Evolutionary conservation across 495 filamentous ascomycete species (phyloP).

Genomic region (Neurospora sp.): DNA sequence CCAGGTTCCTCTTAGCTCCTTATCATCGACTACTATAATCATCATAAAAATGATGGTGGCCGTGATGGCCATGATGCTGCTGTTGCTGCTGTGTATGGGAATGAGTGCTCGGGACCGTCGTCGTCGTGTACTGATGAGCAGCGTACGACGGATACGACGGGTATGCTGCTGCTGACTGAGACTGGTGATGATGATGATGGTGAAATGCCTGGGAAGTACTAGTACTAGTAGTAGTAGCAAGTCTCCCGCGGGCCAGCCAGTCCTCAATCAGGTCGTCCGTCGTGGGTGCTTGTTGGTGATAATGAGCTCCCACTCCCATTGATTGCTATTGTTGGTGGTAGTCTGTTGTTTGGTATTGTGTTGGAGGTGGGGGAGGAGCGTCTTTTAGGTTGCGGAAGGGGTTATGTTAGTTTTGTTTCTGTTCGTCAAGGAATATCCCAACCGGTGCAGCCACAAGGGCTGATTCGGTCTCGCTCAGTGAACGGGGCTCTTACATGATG

Average conservation of each 20-base stretch:
- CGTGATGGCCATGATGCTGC: not conserved
- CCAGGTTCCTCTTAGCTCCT: no score
- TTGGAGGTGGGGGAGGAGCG: not conserved
- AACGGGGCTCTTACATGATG: slow-evolving; percentile 5
- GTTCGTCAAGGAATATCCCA: no score
- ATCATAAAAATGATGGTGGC: not conserved
- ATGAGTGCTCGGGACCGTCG: not conserved
- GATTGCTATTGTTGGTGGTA: not conserved
- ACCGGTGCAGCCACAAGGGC: no score
- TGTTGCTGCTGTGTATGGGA: not conserved
- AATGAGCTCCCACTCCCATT: not conserved
- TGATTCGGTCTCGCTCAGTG: no score
- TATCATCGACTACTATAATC: not conserved
- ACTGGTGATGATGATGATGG: not conserved
- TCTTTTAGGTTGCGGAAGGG: not conserved
- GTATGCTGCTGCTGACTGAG: not conserved
- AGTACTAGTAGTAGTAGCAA: not conserved
- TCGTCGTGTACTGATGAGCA: not conserved
- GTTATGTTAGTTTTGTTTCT: not conserved
- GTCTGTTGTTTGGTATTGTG: not conserved
- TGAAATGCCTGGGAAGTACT: not conserved
- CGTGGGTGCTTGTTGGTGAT: not conserved
- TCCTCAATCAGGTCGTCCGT: not conserved
- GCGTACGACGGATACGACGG: not conserved
- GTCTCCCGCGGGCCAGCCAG: not conserved